Evolutionary conservation across 345 rosid species (phyloP).

Genomic region (Carallia brachiata): DNA sequence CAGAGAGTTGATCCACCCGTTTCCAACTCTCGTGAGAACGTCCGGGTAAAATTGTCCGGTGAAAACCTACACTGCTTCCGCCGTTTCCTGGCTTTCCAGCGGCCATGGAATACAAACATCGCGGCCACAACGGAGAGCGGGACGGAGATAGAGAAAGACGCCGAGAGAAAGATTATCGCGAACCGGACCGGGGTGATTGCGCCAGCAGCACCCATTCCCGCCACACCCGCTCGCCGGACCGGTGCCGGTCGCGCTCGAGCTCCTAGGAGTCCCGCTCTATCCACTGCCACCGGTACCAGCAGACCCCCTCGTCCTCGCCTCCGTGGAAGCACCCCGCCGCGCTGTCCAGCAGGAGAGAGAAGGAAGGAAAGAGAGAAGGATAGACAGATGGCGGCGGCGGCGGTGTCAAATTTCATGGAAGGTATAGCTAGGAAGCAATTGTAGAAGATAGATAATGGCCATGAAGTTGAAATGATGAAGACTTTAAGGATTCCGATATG

Average conservation of each 20-base stretch:
- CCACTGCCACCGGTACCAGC: conserved; percentile 47
- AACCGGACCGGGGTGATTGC: conserved; percentile 47
- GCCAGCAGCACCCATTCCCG: conserved; percentile 61
- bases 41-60: not conserved
- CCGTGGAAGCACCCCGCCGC: conserved; percentile 50
- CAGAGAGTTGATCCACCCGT: too few species aligned
- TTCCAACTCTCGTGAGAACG: too few species aligned
- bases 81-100: too few species aligned
- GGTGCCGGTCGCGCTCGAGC: conserved; percentile 49
- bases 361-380: conserved; percentile 27
- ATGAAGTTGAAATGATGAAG: conserved; percentile 84
- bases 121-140: conserved; percentile 39
- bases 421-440: conserved; percentile 45
- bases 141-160: conserved; percentile 18
- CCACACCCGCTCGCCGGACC: conserved; percentile 52
- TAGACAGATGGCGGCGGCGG: conserved; percentile 35
- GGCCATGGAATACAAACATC: conserved; percentile 7
- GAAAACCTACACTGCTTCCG: not conserved
- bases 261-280: conserved; percentile 50
- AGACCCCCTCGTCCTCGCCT: conserved; percentile 59
- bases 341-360: conserved; percentile 40
- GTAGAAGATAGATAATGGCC: conserved; percentile 24
- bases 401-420: conserved; percentile 54
- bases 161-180: conserved; percentile 30
- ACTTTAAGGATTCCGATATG: conserved; percentile 83